Percentiles rank a stretch among this genome's conserved stretches.
These are phyloP conservation scores for Puccinia hordei DNA, from an alignment of 1,284 basidiomycete species.

Conservation along the genomic window DNA sequence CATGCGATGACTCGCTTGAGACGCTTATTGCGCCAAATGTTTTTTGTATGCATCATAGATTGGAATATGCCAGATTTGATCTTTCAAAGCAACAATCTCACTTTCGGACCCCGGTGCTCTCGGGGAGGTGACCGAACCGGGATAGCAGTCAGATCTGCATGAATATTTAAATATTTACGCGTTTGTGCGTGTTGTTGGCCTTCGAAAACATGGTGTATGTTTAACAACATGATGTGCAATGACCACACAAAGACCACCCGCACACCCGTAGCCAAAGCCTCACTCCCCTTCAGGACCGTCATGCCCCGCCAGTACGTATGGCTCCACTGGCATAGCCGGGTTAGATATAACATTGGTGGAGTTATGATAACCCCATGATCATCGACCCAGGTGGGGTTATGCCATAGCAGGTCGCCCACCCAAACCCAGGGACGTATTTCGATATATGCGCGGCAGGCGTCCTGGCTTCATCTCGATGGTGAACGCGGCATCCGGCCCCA, in stretches of 20 bases:
- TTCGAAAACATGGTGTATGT: too few relatives aligned
- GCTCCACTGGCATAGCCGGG: not conserved
- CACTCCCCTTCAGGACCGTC: not conserved
- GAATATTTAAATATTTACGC: not conserved
- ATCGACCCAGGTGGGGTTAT: not conserved
- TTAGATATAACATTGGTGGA: too few relatives aligned
- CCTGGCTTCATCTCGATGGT: not conserved
- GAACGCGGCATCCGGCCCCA: not conserved
- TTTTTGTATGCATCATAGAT: not conserved
- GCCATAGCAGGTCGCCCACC: too few relatives aligned
- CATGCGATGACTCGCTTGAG: constrained; percentile 17
- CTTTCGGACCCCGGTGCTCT: constrained; percentile 18
- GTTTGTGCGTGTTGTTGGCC: not conserved
- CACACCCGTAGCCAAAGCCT: not conserved
- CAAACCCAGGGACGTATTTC: too few relatives aligned
- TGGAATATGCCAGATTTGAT: not conserved
- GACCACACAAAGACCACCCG: not conserved
- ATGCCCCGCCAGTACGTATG: not conserved
- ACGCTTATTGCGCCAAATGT: not conserved
- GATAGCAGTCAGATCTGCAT: not conserved
- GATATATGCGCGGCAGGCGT: not conserved
- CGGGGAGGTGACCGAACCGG: not conserved
- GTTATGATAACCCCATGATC: not conserved
- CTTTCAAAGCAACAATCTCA: constrained; percentile 16
- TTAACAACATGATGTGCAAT: not conserved